These are phyloP conservation scores for Cicer arietinum DNA, from an alignment of 306 rosid genomes.

Conservation along the genomic window DNA sequence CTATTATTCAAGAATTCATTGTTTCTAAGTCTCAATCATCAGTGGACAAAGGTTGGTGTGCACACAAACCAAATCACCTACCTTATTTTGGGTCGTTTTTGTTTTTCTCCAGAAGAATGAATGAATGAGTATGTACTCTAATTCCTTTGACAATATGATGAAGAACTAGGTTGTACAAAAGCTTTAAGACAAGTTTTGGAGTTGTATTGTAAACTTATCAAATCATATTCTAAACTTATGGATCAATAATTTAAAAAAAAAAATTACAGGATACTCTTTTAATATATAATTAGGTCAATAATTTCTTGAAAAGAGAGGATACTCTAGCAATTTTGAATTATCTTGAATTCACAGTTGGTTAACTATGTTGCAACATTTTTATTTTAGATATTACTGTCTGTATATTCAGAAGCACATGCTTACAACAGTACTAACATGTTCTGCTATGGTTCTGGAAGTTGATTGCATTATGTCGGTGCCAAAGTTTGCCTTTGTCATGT, in stretches of 20 bases:
- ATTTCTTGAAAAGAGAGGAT: too few relatives aligned
- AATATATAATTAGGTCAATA: background rate
- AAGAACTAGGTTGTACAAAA: slow-evolving; percentile 5
- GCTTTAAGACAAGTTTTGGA: background rate
- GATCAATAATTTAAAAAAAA: background rate
- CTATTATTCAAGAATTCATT: background rate
- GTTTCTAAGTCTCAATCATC: background rate
- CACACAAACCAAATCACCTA: background rate
- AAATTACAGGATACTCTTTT: background rate
- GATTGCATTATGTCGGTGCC: background rate
- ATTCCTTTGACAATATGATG: background rate
- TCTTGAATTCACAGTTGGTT: background rate
- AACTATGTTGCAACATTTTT: background rate
- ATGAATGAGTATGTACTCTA: background rate
- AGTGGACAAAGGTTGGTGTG: background rate
- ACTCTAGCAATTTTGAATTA: background rate
- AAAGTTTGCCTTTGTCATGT: background rate
- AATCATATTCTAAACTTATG: background rate
- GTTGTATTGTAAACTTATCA: background rate
- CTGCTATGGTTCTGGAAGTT: slow-evolving; percentile 26
- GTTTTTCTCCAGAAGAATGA: background rate
- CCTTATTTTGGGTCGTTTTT: background rate
- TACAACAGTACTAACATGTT: slow-evolving; percentile 8
- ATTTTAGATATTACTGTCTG: slow-evolving; percentile 3
- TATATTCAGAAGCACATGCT: slow-evolving; percentile 10